These are phyloP conservation scores for Suhomyces sp. DNA, from an alignment of 805 yeast genomes.

Conservation along the genomic window DNA sequence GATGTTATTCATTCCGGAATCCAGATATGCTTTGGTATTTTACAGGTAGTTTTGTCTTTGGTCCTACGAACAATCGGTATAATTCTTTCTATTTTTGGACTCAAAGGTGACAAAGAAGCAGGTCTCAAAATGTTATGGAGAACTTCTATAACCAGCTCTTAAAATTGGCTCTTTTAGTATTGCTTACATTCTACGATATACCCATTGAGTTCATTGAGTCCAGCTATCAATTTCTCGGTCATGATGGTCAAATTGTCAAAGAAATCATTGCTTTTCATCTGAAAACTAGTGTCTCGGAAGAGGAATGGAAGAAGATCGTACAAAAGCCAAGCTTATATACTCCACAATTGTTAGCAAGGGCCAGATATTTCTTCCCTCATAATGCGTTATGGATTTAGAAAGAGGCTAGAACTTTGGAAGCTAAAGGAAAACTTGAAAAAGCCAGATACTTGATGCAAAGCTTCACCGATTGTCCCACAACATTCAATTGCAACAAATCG, in stretches of 20 bases:
- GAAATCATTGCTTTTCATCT: slow-evolving; percentile 39
- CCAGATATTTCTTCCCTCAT: slow-evolving; percentile 75
- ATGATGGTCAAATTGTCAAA: slow-evolving; percentile 25
- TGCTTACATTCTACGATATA: slow-evolving; percentile 89
- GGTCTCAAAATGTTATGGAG: slow-evolving; percentile 88
- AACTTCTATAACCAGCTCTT: slow-evolving; percentile 82
- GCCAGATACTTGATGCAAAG: slow-evolving; percentile 74
- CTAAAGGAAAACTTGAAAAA: slow-evolving; percentile 64
- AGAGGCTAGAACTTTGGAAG: slow-evolving; percentile 81
- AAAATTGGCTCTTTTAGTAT: slow-evolving; percentile 79
- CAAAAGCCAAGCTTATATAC: slow-evolving; percentile 39
- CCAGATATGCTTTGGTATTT: slow-evolving; percentile 84
- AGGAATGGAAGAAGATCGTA: slow-evolving; percentile 31
- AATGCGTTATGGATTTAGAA: slow-evolving; percentile 90
- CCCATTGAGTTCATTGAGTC: slow-evolving; percentile 94
- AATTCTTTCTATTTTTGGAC: slow-evolving; percentile 88
- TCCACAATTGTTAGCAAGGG: slow-evolving; percentile 54
- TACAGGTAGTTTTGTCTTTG: slow-evolving; percentile 85
- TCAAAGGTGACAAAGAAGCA: slow-evolving; percentile 79
- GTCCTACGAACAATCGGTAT: slow-evolving; percentile 93
- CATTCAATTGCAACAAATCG: slow-evolving; percentile 87
- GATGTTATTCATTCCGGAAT: slow-evolving; percentile 92
- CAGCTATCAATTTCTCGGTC: slow-evolving; percentile 52
- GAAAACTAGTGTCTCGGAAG: slow-evolving; percentile 41
- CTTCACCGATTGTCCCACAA: slow-evolving; percentile 46